These are phyloP conservation scores for Hypoxylon sp. DNA, from an alignment of 2,329 filamentous ascomycete genomes.

Conservation along the genomic window DNA sequence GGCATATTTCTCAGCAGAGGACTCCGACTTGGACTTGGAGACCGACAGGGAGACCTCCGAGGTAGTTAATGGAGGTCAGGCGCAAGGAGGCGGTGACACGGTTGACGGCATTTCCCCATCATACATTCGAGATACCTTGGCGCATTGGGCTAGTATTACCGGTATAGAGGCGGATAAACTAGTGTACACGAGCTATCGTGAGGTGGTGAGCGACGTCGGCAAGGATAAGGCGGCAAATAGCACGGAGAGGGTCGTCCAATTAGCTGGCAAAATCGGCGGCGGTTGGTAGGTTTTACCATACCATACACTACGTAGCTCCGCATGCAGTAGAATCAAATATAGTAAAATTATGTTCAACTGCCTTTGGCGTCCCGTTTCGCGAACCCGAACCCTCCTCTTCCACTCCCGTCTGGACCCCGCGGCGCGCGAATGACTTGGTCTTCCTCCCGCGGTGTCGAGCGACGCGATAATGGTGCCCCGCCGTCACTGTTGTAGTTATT, in stretches of 20 bases:
- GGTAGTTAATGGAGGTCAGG: slow-evolving; percentile 47
- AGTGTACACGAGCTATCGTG: slow-evolving; percentile 87
- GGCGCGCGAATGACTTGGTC: slow-evolving; percentile 81
- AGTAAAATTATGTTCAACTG: slow-evolving; percentile 57
- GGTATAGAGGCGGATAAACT: slow-evolving; percentile 79
- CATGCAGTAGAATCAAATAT: slow-evolving; percentile 49
- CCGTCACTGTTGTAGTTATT: slow-evolving; percentile 52
- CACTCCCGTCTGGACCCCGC: slow-evolving; percentile 82
- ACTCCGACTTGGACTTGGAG: slow-evolving; percentile 57
- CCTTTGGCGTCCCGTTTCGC: slow-evolving; percentile 72
- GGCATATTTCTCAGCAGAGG: slow-evolving; percentile 86
- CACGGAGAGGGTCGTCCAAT: slow-evolving; percentile 85
- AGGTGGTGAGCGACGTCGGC: slow-evolving; percentile 95
- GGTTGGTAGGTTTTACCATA: slow-evolving; percentile 78
- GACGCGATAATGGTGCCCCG: slow-evolving; percentile 57
- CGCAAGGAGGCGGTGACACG: slow-evolving; percentile 56
- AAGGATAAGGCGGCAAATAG: slow-evolving; percentile 77
- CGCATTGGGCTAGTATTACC: slow-evolving; percentile 82
- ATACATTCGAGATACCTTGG: slow-evolving; percentile 77
- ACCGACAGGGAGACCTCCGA: slow-evolving; percentile 10
- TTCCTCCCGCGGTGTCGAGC: slow-evolving; percentile 68
- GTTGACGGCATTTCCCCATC: slow-evolving; percentile 77
- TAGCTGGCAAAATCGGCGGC: slow-evolving; percentile 91
- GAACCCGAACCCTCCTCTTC: slow-evolving; percentile 85
- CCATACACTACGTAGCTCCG: slow-evolving; percentile 13